Evolutionary conservation across 176 grass and related monocot species (phyloP).

Genomic region (Avena insularis): DNA sequence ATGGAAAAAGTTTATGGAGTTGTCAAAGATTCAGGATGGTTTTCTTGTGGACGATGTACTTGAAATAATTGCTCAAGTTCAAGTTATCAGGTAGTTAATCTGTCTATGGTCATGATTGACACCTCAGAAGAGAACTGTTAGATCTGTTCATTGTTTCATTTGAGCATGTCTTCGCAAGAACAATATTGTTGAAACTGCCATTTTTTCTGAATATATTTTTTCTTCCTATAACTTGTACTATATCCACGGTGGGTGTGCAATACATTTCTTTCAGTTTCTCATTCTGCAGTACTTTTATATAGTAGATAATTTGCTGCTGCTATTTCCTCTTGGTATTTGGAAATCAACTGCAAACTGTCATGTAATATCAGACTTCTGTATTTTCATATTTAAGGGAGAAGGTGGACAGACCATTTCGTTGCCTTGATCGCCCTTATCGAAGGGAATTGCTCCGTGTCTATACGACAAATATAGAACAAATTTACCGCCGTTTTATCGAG

Average conservation of each 20-base stretch:
- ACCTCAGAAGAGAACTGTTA: conserved; percentile 8
- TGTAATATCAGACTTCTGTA: conserved; percentile 44
- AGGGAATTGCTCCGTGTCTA: conserved; percentile 95
- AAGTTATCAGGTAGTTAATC: conserved; percentile 92
- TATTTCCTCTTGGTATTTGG: conserved; percentile 20
- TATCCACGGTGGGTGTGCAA: background rate
- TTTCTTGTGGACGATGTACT: conserved; percentile 89
- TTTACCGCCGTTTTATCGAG: conserved; percentile 84
- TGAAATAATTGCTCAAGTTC: conserved; percentile 98
- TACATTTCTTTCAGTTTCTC: conserved; percentile 14
- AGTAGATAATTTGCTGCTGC: conserved; percentile 13
- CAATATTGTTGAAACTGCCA: conserved; percentile 19
- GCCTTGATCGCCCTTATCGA: conserved; percentile 82
- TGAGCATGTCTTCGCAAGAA: background rate
- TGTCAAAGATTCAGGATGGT: conserved; percentile 93
- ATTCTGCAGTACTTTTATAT: conserved; percentile 31
- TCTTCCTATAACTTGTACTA: conserved; percentile 33
- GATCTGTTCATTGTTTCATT: background rate
- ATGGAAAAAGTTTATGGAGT: conserved; percentile 99
- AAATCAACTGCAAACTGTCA: conserved; percentile 28
- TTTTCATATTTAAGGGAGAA: conserved; percentile 81
- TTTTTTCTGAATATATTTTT: conserved; percentile 25
- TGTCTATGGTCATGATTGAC: conserved; percentile 29
- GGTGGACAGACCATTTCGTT: conserved; percentile 84
- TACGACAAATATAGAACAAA: conserved; percentile 91